Conservation (phyloP, 2,329 filamentous ascomycete species). For the Dothistroma pini region DNA sequence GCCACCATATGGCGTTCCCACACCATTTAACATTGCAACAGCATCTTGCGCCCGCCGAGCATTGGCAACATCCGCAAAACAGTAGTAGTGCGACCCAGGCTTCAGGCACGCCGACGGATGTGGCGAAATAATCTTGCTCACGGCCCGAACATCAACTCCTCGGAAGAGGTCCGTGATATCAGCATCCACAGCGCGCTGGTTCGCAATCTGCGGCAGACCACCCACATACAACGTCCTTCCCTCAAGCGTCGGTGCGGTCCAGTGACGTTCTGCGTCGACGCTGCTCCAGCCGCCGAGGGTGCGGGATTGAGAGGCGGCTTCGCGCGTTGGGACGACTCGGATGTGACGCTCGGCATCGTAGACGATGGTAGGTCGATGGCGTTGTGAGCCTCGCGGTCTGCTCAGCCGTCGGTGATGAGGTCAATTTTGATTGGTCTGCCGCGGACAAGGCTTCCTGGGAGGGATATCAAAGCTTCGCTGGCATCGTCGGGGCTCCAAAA, state of each 20-base stretch:
- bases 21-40: conserved; percentile 23
- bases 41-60: conserved; percentile 28
- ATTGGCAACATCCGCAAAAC: conserved; percentile 31
- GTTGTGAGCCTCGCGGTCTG: not conserved
- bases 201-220: conserved; percentile 43
- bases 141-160: conserved; percentile 44
- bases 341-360: not conserved
- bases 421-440: conserved; percentile 62
- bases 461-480: conserved; percentile 53
- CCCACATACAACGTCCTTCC: conserved; percentile 45
- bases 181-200: conserved; percentile 41
- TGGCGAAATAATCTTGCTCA: conserved; percentile 44
- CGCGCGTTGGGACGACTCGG: not conserved
- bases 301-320: conserved; percentile 6
- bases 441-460: conserved; percentile 54
- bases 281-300: conserved; percentile 44
- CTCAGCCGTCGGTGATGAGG: conserved; percentile 19
- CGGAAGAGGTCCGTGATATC: conserved; percentile 46
- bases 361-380: not conserved
- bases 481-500: conserved; percentile 57
- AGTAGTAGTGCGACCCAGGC: conserved; percentile 27
- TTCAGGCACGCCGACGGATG: conserved; percentile 5
- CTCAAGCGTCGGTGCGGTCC: conserved; percentile 31
- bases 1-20: conserved; percentile 20
- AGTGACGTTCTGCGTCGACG: conserved; percentile 37